These are phyloP conservation scores for Meripilus lineatus DNA, from an alignment of 1,284 basidiomycete genomes.

Conservation along the genomic window DNA sequence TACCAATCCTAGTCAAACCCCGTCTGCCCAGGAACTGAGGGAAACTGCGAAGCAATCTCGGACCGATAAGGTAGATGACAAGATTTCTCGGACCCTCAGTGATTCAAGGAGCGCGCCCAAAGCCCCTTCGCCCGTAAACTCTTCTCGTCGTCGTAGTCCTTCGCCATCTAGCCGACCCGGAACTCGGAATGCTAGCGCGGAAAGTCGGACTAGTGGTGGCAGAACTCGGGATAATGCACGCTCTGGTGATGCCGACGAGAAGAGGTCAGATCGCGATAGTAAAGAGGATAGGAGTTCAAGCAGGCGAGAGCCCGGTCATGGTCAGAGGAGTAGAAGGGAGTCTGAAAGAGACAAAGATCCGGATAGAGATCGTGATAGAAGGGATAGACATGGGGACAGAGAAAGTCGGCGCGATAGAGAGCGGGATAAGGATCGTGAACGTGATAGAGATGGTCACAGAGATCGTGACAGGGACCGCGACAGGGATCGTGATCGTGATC, in stretches of 20 bases:
- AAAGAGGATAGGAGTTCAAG: constrained; percentile 40
- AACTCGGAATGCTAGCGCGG: constrained; percentile 64
- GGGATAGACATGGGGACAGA: constrained; percentile 23
- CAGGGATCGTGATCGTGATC: constrained; percentile 35
- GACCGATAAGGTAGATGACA: constrained; percentile 25
- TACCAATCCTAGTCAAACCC: constrained; percentile 70
- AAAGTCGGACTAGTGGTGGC: constrained; percentile 67
- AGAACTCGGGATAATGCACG: constrained; percentile 47
- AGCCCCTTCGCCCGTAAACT: constrained; percentile 45
- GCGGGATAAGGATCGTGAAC: constrained; percentile 25
- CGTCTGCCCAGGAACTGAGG: constrained; percentile 74
- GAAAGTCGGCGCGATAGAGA: constrained; percentile 23
- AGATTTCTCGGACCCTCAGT: constrained; percentile 15
- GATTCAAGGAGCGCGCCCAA: constrained; percentile 37
- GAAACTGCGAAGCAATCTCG: constrained; percentile 66
- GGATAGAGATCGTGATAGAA: constrained; percentile 32
- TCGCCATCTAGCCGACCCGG: constrained; percentile 65
- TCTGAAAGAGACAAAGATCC: constrained; percentile 32
- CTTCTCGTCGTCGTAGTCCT: constrained; percentile 49
- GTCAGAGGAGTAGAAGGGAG: constrained; percentile 19
- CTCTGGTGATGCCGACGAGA: constrained; percentile 47
- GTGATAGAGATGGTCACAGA: constrained; percentile 12
- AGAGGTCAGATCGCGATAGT: constrained; percentile 40
- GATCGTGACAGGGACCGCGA: constrained; percentile 40
- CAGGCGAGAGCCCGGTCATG: constrained; percentile 25